Evolutionary conservation across 257 asterid species (phyloP).

Genomic region (Nemophila menziesii): DNA sequence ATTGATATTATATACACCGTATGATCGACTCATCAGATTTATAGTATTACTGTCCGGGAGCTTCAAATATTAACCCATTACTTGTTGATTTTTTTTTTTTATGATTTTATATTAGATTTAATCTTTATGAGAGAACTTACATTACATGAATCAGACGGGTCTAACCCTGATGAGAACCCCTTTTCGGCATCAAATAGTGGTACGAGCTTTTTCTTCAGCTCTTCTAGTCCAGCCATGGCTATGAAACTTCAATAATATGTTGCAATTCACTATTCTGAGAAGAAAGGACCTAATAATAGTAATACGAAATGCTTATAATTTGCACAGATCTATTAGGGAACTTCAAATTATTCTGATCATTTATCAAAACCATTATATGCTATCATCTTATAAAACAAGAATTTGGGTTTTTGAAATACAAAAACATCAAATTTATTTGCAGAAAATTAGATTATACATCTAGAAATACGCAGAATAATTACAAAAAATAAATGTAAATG

Average conservation of each 20-base stretch:
- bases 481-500: too few species aligned
- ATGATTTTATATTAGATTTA: neutral
- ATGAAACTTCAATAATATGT: neutral
- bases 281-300: neutral
- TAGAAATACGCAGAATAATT: neutral
- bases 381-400: neutral
- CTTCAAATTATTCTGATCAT: neutral
- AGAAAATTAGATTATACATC: neutral
- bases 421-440: neutral
- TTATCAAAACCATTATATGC: neutral
- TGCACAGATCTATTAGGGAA: neutral
- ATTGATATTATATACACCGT: slow-evolving; percentile 79
- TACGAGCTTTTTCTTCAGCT: slow-evolving; percentile 74
- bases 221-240: slow-evolving; percentile 85
- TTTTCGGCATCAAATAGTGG: slow-evolving; percentile 94
- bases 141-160: slow-evolving; percentile 76
- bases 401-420: too few species aligned
- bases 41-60: slow-evolving; percentile 80
- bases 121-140: slow-evolving; percentile 18
- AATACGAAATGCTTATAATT: too few species aligned
- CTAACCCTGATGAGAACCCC: slow-evolving; percentile 80
- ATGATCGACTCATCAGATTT: slow-evolving; percentile 85
- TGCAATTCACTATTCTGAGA: neutral
- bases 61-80: slow-evolving; percentile 20
- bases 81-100: neutral